These are phyloP conservation scores for Aphanoascus verrucosus DNA, from an alignment of 2,329 filamentous ascomycete genomes.

Conservation along the genomic window DNA sequence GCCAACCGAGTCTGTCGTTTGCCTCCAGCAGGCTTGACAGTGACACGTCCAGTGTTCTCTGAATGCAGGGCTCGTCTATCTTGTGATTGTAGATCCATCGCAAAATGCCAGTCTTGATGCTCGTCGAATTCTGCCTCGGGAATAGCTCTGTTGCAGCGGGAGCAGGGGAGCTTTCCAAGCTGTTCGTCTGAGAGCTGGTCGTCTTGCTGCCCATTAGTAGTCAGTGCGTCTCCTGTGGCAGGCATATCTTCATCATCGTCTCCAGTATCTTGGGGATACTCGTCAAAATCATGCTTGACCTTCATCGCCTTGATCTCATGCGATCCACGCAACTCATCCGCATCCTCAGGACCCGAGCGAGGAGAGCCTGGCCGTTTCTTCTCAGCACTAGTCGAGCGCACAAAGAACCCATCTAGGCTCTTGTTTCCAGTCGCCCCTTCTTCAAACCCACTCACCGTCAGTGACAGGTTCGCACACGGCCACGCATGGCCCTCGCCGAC, in stretches of 20 bases:
- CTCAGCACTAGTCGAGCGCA: conserved; percentile 47
- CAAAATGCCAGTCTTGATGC: conserved; percentile 91
- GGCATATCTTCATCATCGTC: neutral
- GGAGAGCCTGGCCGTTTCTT: neutral
- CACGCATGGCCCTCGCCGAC: conserved; percentile 67
- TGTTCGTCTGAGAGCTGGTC: neutral
- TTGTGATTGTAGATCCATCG: conserved; percentile 54
- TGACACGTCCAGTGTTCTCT: neutral
- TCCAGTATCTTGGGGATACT: neutral
- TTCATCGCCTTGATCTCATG: conserved; percentile 1
- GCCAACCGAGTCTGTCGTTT: conserved; percentile 16
- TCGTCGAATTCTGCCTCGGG: conserved; percentile 52
- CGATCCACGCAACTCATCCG: neutral
- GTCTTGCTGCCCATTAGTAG: neutral
- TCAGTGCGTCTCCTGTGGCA: neutral
- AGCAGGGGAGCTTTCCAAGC: conserved; percentile 42
- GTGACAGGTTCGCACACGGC: conserved; percentile 82
- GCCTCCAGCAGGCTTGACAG: conserved; percentile 3
- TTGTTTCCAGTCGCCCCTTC: conserved; percentile 74
- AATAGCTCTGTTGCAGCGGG: conserved; percentile 55
- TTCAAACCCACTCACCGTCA: conserved; percentile 87
- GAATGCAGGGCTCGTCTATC: conserved; percentile 6
- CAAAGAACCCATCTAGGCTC: conserved; percentile 76
- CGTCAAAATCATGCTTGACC: neutral
- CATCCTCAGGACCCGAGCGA: neutral